Conservation (phyloP, 768 basidiomycete species). For the Butyriboletus loyo region DNA sequence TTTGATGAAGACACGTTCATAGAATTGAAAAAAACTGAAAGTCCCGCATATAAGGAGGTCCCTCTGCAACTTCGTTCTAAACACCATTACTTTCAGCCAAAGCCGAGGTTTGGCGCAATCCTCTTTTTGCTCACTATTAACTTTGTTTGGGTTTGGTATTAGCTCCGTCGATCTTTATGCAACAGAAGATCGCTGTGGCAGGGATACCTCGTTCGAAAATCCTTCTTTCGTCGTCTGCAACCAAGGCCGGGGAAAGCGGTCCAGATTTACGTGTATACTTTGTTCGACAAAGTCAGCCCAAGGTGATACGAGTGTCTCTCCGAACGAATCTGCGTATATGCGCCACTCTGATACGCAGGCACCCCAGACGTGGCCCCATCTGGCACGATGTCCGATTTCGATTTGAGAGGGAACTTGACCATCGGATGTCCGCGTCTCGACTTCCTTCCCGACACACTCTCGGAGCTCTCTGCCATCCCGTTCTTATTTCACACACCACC, state of each 20-base stretch:
- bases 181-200: background rate
- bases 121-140: conserved; percentile 7
- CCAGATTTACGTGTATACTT: conserved; percentile 19
- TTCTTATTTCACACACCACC: conserved; percentile 28
- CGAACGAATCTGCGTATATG: conserved; percentile 15
- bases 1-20: conserved; percentile 8
- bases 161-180: conserved; percentile 5
- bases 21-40: background rate
- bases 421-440: conserved; percentile 8
- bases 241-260: conserved; percentile 7
- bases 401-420: background rate
- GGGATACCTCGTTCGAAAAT: background rate
- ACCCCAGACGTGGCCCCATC: conserved; percentile 2
- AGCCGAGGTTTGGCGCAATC: conserved; percentile 17
- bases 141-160: conserved; percentile 2
- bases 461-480: conserved; percentile 31
- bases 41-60: conserved; percentile 17
- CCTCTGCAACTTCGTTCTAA: background rate
- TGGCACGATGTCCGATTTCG: background rate
- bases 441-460: conserved; percentile 9
- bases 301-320: conserved; percentile 20
- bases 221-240: conserved; percentile 13
- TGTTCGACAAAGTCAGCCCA: conserved; percentile 13
- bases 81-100: background rate
- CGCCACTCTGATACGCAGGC: conserved; percentile 16